Conservation (phyloP, 2,329 filamentous ascomycete species). For the Furcasterigmium sp. region DNA sequence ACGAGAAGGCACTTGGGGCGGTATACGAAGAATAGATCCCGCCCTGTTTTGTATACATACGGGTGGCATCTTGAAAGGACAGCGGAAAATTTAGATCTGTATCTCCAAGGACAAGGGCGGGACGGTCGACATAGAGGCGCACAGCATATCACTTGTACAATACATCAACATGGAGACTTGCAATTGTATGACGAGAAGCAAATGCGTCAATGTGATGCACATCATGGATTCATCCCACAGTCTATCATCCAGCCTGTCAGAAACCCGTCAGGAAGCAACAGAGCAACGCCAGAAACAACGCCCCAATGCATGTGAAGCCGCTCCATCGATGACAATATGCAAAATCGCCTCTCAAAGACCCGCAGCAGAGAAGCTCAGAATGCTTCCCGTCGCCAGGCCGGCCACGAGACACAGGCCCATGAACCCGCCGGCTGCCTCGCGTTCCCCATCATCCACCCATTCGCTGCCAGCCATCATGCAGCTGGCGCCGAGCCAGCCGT, state of each 20-base stretch:
- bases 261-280: neutral
- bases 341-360: constrained; percentile 28
- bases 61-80: too few relatives aligned
- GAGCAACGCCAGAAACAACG: neutral
- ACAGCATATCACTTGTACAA: too few relatives aligned
- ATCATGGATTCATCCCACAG: neutral
- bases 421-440: constrained; percentile 85
- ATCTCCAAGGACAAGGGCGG: too few relatives aligned
- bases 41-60: too few relatives aligned
- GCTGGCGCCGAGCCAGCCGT: constrained; percentile 79
- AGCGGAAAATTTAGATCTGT: too few relatives aligned
- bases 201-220: neutral
- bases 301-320: constrained; percentile 1
- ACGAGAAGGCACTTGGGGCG: neutral
- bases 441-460: constrained; percentile 77
- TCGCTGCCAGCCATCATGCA: constrained; percentile 88
- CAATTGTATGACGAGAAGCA: too few relatives aligned
- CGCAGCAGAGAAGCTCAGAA: constrained; percentile 76
- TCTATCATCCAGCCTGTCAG: neutral
- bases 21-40: neutral
- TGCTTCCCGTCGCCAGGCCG: constrained; percentile 77
- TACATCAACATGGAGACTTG: too few relatives aligned
- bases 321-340: neutral
- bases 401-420: constrained; percentile 89
- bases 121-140: too few relatives aligned